Evolutionary conservation across 306 rosid genomes (phyloP).

Genomic region (Senna tora): DNA sequence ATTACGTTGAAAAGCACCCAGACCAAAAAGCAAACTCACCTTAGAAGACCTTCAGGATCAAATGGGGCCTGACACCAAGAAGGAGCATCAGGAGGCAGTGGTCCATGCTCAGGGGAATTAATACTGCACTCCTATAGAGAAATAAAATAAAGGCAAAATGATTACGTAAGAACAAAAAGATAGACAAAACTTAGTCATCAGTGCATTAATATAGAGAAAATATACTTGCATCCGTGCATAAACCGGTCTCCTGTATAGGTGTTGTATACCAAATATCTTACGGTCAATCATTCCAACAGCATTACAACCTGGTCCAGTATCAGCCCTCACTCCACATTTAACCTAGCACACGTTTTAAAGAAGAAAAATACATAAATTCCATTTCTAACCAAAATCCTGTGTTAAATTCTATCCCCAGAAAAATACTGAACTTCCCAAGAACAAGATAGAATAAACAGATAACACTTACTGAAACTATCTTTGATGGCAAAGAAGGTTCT

Average conservation of each 20-base stretch:
- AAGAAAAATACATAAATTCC: slow-evolving; percentile 8
- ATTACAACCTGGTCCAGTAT: slow-evolving; percentile 85
- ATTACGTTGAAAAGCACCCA: background rate
- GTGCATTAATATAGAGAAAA: slow-evolving; percentile 22
- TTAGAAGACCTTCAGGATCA: slow-evolving; percentile 96
- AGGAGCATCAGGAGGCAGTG: slow-evolving; percentile 87
- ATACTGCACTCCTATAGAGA: slow-evolving; percentile 79
- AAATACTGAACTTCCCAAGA: background rate
- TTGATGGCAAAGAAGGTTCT: slow-evolving; percentile 48
- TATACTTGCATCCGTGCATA: slow-evolving; percentile 75
- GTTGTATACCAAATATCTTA: slow-evolving; percentile 66
- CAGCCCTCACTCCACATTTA: slow-evolving; percentile 82
- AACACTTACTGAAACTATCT: slow-evolving; percentile 69
- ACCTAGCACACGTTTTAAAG: slow-evolving; percentile 50
- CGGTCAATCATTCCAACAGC: slow-evolving; percentile 95
- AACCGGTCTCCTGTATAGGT: slow-evolving; percentile 66
- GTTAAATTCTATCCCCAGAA: background rate
- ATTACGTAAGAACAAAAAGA: background rate
- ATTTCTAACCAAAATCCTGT: slow-evolving; percentile 21
- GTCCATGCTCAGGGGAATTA: slow-evolving; percentile 83
- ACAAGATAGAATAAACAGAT: background rate
- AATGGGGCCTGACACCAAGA: slow-evolving; percentile 99
- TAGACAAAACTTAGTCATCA: background rate
- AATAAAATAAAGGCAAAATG: background rate
- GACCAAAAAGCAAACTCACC: slow-evolving; percentile 47